These are phyloP conservation scores for Yarrowia yakushimensis DNA, from an alignment of 805 yeast species.

Conservation along the genomic window DNA sequence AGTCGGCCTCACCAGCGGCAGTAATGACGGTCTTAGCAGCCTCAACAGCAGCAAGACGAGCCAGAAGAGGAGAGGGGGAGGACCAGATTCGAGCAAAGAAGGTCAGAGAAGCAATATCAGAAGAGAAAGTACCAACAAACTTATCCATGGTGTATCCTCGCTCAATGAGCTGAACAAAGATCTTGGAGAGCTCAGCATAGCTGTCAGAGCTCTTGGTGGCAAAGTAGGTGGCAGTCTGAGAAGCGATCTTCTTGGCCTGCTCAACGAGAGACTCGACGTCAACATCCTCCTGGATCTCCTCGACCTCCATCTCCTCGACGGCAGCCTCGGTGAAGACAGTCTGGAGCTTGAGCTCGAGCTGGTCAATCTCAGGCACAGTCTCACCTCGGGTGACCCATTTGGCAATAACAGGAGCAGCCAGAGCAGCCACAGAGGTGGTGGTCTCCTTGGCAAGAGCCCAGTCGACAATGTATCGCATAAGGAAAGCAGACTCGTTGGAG, in stretches of 20 bases:
- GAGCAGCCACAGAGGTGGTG: conserved; percentile 9
- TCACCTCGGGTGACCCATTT: conserved; percentile 25
- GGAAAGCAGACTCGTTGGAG: conserved; percentile 13
- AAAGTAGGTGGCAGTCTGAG: conserved; percentile 9
- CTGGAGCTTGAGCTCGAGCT: conserved; percentile 29
- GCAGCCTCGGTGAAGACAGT: conserved; percentile 25
- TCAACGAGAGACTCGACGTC: conserved; percentile 7
- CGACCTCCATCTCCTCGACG: conserved; percentile 22
- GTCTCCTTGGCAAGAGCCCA: conserved; percentile 46
- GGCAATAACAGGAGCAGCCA: conserved; percentile 14
- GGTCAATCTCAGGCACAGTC: conserved; percentile 28
- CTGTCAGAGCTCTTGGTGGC: neutral
- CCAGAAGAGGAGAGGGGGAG: conserved; percentile 38
- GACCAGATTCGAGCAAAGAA: conserved; percentile 40
- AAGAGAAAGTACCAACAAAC: neutral
- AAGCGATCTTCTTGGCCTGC: conserved; percentile 14
- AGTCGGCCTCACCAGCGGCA: conserved; percentile 32
- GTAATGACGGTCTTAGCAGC: conserved; percentile 26
- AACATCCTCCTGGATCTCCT: conserved; percentile 14
- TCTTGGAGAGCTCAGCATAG: conserved; percentile 9
- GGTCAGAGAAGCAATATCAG: conserved; percentile 33
- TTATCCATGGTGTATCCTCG: conserved; percentile 5
- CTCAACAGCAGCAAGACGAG: conserved; percentile 39
- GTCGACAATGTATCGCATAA: conserved; percentile 39
- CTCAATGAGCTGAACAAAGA: conserved; percentile 19